A percentile compares a stretch with the other conserved stretches of the same genome.
These are phyloP conservation scores for Backusella circina DNA, from an alignment of 192 early-diverging fungal genomes.

Conservation along the genomic window DNA sequence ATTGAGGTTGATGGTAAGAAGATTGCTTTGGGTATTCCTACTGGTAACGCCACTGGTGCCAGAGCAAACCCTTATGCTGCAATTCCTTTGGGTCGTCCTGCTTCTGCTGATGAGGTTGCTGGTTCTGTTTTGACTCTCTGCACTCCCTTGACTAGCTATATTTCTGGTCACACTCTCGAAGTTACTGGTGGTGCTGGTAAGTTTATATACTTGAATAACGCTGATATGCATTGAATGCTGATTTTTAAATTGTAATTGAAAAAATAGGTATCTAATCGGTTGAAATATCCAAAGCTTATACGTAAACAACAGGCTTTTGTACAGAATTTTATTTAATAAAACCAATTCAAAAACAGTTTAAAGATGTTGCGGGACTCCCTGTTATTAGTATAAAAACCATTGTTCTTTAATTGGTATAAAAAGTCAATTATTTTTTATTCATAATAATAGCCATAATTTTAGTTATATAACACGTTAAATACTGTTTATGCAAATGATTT, in stretches of 20 bases:
- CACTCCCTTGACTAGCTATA: conserved; percentile 52
- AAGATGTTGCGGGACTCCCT: neutral
- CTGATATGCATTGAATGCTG: neutral
- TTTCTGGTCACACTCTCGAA: conserved; percentile 57
- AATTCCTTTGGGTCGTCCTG: conserved; percentile 55
- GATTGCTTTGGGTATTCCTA: conserved; percentile 57
- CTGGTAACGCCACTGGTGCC: conserved; percentile 36
- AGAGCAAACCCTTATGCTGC: conserved; percentile 37
- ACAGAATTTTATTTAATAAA: neutral
- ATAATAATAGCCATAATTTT: neutral
- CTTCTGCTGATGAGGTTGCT: conserved; percentile 61
- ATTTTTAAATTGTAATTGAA: neutral
- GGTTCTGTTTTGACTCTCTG: conserved; percentile 54
- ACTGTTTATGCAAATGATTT: too few relatives aligned
- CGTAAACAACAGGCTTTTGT: neutral
- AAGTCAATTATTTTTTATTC: neutral
- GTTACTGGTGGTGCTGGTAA: conserved; percentile 61
- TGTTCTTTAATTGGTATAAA: too few relatives aligned
- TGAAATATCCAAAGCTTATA: neutral
- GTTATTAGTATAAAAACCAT: too few relatives aligned
- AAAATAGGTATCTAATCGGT: neutral
- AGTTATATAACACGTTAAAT: too few relatives aligned
- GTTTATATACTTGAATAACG: neutral
- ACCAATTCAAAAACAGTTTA: neutral
- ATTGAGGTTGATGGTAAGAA: conserved; percentile 59